phyloP scores from a whole-genome alignment of 495 filamentous ascomycete species.

The Massariosphaeria phaeospora region DNA sequence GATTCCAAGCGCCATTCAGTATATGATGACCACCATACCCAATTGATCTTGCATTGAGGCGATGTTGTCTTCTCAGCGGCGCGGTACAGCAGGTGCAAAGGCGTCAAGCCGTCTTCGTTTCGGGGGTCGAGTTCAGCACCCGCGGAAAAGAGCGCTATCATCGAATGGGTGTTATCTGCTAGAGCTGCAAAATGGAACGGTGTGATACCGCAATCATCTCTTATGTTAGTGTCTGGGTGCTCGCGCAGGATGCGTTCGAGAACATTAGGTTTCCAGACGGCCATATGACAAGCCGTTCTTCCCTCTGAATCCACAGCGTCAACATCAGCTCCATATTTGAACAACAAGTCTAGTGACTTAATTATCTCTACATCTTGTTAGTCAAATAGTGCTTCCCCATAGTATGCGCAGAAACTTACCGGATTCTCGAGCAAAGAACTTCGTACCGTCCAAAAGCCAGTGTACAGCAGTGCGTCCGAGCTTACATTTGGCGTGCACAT shows the following conservation, averaged over 20 bases:
- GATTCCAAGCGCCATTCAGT: neutral
- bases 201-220: neutral
- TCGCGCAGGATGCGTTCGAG: neutral
- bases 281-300: neutral
- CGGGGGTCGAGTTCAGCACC: neutral
- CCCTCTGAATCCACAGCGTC: neutral
- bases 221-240: neutral
- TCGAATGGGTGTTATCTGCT: neutral
- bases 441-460: neutral
- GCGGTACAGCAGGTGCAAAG: neutral
- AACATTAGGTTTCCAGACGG: neutral
- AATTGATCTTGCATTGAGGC: neutral
- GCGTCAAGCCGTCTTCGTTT: neutral
- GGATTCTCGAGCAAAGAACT: neutral
- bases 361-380: neutral
- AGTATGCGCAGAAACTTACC: neutral
- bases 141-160: neutral
- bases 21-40: neutral
- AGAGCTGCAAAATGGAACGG: neutral
- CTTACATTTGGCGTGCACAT: neutral
- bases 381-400: too few relatives aligned
- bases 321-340: neutral
- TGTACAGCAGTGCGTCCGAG: neutral
- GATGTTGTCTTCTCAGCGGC: neutral
- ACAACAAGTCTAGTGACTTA: neutral